Evolutionary conservation across 2,329 filamentous ascomycete genomes (phyloP).

Genomic region (Diaporthe australafricana): DNA sequence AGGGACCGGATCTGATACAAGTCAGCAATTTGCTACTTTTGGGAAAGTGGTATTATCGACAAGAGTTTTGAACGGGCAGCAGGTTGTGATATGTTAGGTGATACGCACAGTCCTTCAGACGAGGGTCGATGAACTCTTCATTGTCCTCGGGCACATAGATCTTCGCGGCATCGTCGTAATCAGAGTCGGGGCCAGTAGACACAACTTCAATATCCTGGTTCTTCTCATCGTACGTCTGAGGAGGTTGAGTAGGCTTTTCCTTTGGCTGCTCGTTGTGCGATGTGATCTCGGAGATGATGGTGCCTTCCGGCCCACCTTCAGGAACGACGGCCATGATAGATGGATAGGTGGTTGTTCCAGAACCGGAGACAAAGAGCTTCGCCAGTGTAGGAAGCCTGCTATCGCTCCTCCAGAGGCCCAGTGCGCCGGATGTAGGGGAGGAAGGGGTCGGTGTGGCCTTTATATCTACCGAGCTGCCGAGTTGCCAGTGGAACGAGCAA

Average conservation of each 20-base stretch:
- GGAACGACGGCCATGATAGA: constrained; percentile 22
- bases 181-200: constrained; percentile 28
- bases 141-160: constrained; percentile 43
- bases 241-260: neutral
- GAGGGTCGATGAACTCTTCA: constrained; percentile 47
- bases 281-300: neutral
- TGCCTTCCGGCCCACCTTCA: constrained; percentile 23
- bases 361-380: neutral
- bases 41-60: neutral
- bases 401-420: neutral
- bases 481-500: neutral
- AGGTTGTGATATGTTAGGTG: neutral
- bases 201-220: constrained; percentile 29
- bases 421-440: too few species aligned
- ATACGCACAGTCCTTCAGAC: constrained; percentile 43
- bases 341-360: neutral
- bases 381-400: neutral
- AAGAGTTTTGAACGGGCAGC: neutral
- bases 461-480: neutral
- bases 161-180: constrained; percentile 38
- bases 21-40: neutral
- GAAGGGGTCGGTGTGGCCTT: neutral
- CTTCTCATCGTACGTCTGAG: constrained; percentile 19
- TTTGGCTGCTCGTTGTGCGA: neutral
- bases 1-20: constrained; percentile 41